Conservation (phyloP, 108 stramenopile genomes). For the Nitzschia inconspicua region DNA sequence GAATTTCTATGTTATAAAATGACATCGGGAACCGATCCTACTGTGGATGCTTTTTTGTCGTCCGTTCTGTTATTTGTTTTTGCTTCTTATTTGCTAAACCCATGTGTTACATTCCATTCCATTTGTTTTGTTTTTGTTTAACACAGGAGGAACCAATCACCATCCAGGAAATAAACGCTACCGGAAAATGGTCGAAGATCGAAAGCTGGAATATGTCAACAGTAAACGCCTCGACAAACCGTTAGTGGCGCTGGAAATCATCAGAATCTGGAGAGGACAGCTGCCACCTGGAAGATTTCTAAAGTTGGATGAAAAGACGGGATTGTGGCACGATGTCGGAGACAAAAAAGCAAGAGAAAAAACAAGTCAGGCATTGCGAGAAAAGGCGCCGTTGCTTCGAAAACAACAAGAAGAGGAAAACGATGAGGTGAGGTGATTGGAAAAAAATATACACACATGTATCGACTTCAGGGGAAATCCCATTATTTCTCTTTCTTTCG, state of each 20-base stretch:
- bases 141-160: constrained; percentile 87
- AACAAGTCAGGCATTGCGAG: constrained; percentile 80
- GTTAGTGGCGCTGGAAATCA: constrained; percentile 77
- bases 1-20: no score
- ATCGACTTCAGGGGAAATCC: background rate
- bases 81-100: no score
- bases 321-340: constrained; percentile 80
- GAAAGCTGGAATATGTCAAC: constrained; percentile 68
- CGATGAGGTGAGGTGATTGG: background rate
- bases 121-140: no score
- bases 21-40: no score
- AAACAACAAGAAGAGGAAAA: constrained; percentile 62
- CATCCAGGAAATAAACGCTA: constrained; percentile 82
- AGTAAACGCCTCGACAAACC: constrained; percentile 85
- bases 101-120: no score
- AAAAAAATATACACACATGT: background rate
- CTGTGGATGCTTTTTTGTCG: background rate
- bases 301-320: constrained; percentile 71
- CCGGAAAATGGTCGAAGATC: constrained; percentile 78
- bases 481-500: background rate
- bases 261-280: constrained; percentile 64
- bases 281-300: constrained; percentile 82
- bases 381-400: constrained; percentile 70
- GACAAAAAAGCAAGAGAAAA: constrained; percentile 87
- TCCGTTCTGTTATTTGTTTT: constrained; percentile 3